A percentile compares a stretch with the other conserved stretches of the same genome.
These are phyloP conservation scores for Limnomonas spitsbergensis DNA, from an alignment of 139 green algal species.

Conservation along the genomic window DNA sequence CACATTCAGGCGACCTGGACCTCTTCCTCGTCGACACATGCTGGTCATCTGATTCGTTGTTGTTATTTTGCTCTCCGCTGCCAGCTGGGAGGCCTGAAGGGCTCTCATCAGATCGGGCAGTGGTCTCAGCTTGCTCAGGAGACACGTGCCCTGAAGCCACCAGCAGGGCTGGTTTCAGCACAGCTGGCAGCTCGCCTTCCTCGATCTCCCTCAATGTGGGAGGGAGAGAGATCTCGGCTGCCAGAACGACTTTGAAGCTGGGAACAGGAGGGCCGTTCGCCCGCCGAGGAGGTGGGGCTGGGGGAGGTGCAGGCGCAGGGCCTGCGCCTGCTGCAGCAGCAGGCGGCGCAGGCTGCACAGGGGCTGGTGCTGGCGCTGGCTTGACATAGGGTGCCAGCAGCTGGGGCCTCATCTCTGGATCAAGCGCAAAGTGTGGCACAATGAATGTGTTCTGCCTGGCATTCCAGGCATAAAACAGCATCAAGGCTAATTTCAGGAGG, in stretches of 20 bases:
- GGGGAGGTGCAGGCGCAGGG: background rate
- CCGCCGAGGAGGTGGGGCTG: no score
- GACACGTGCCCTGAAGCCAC: background rate
- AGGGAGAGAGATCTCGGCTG: no score
- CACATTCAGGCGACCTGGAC: background rate
- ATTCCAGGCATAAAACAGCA: no score
- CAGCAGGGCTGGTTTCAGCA: background rate
- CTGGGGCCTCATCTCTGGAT: conserved; percentile 1
- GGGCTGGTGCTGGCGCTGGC: background rate
- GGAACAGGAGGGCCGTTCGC: background rate
- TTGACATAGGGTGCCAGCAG: background rate
- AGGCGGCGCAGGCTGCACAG: background rate
- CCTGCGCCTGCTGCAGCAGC: background rate
- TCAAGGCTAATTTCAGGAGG: no score
- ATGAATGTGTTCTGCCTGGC: no score
- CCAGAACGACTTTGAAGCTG: background rate
- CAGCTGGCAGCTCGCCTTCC: background rate
- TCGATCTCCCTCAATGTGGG: background rate
- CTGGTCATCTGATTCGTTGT: background rate
- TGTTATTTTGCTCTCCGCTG: background rate
- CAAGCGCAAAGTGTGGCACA: no score
- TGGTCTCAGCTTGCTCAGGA: background rate
- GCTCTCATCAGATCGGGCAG: background rate
- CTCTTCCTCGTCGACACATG: background rate
- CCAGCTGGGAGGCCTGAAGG: no score